Evolutionary conservation across 805 yeast species (phyloP), one percentile per base, ranked within the genome.

Genomic region (Yamadazyma philogaea): DNA sequence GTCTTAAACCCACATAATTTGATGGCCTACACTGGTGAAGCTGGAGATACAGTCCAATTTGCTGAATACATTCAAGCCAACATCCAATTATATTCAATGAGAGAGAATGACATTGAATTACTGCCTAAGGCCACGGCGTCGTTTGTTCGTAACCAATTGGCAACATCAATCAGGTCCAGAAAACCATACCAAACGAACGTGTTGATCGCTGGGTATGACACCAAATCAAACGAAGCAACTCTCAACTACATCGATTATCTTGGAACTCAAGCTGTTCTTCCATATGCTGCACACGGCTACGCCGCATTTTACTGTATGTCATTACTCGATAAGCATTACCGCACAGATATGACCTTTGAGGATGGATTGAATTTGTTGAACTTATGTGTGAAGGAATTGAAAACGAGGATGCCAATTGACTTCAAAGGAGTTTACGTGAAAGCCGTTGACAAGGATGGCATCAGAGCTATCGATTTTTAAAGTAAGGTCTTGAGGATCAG

Each of bases 231-330:
- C 31, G 71, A 68, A 46, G 88, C 97, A 30, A 70, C 77, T 39
- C 74, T 93, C 55, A 82, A 85, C 57, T 88, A 91, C 83, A 85
- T 93, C 52, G 99, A 93, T 61, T 93, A 93, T 63, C 70, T 93
- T 51, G 99, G 99, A 6, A 87, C 99, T 2, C 80, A 83, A 51
- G 95, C 83, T 12, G 87, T 83, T 47, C 73, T 93, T 45, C 98
- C 99, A 12, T 93, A 93, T 60, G 96, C 95, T 14, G 98, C 98
- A 1, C 99, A 93, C 62, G 99, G 99, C 10, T 93, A 93, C 59
- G 96, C 98, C n/a, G 96, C 95, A 1, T 93, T 91, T 66, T 93
- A 93, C 63, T 82, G 96, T 24, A 77, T 88, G 63, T 86, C 98
- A 1, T 70, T 91, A 50, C 74, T 93, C 52, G 99, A 93, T 69